Evolutionary conservation across 805 yeast genomes (phyloP).

Genomic region (Sungouiella blattae): DNA sequence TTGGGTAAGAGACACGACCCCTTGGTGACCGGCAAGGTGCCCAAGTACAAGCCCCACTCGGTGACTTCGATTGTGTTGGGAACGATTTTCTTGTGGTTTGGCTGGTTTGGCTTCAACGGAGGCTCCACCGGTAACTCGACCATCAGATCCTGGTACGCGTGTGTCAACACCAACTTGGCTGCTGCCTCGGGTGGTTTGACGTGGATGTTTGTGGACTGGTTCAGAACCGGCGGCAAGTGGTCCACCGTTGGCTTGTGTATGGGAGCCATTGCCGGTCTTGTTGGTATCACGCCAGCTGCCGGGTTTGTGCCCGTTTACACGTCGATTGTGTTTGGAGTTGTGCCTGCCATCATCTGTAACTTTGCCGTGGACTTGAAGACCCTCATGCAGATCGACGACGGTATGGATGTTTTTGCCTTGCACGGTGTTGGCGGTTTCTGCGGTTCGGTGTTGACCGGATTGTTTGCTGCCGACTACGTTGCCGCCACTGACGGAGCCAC

Average conservation of each 20-base stretch:
- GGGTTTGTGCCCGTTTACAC: slow-evolving; percentile 89
- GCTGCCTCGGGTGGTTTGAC: slow-evolving; percentile 91
- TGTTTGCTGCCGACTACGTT: slow-evolving; percentile 89
- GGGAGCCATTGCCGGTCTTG: slow-evolving; percentile 91
- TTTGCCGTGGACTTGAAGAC: slow-evolving; percentile 79
- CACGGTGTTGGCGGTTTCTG: slow-evolving; percentile 92
- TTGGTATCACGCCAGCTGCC: slow-evolving; percentile 95
- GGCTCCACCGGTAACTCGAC: slow-evolving; percentile 95
- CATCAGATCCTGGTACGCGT: slow-evolving; percentile 92
- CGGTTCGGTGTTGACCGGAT: slow-evolving; percentile 83
- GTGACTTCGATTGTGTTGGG: slow-evolving; percentile 90
- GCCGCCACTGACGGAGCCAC: slow-evolving; percentile 75
- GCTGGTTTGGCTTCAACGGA: slow-evolving; percentile 99
- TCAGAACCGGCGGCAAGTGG: slow-evolving; percentile 85
- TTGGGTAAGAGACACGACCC: slow-evolving; percentile 93
- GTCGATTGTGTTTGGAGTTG: slow-evolving; percentile 14
- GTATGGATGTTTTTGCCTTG: slow-evolving; percentile 88
- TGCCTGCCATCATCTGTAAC: slow-evolving; percentile 58
- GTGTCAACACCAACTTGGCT: slow-evolving; percentile 88
- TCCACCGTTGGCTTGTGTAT: slow-evolving; percentile 92
- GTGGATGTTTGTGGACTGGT: slow-evolving; percentile 90
- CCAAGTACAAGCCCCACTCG: slow-evolving; percentile 91
- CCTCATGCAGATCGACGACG: slow-evolving; percentile 78
- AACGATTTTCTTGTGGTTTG: slow-evolving; percentile 93
- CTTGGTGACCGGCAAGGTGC: slow-evolving; percentile 61